phyloP scores from a whole-genome alignment of 495 filamentous ascomycete genomes.

The Paragyromitra xinjiangensis region DNA sequence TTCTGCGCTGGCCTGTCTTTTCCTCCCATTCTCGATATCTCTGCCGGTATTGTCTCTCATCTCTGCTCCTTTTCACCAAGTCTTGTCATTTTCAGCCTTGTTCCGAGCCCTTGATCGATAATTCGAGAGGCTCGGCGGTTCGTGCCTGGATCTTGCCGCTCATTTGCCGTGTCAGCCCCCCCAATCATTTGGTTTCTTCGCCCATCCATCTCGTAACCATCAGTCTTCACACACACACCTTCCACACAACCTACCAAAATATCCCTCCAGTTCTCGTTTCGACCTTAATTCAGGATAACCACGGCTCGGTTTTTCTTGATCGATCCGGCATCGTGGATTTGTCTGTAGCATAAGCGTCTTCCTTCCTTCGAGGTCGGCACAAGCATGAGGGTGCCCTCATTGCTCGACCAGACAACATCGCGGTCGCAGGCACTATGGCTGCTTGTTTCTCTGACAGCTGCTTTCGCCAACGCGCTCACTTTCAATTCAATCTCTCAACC shows the following conservation, averaged over 20 bases:
- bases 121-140: constrained; percentile 42
- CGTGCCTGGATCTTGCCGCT: constrained; percentile 41
- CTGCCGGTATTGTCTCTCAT: constrained; percentile 15
- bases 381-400: constrained; percentile 67
- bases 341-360: constrained; percentile 12
- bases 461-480: constrained; percentile 68
- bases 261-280: constrained; percentile 10
- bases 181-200: constrained; percentile 35
- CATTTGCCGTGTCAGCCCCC: constrained; percentile 40
- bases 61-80: constrained; percentile 17
- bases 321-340: constrained; percentile 53
- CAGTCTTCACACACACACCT: not conserved
- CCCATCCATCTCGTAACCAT: constrained; percentile 31
- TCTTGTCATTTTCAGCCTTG: constrained; percentile 15
- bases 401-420: constrained; percentile 66
- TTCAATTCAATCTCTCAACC: constrained; percentile 77
- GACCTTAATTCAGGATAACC: constrained; percentile 20
- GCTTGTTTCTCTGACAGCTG: constrained; percentile 61
- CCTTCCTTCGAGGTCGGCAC: constrained; percentile 38
- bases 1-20: constrained; percentile 46
- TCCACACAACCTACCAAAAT: constrained; percentile 20
- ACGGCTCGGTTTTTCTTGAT: constrained; percentile 1
- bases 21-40: constrained; percentile 38
- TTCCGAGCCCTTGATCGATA: constrained; percentile 10
- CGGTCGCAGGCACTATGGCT: constrained; percentile 59